Evolutionary conservation across 164 flowering plant species (phyloP), one percentile per base, ranked within the genome.

Genomic region (Vitis amurensis): DNA sequence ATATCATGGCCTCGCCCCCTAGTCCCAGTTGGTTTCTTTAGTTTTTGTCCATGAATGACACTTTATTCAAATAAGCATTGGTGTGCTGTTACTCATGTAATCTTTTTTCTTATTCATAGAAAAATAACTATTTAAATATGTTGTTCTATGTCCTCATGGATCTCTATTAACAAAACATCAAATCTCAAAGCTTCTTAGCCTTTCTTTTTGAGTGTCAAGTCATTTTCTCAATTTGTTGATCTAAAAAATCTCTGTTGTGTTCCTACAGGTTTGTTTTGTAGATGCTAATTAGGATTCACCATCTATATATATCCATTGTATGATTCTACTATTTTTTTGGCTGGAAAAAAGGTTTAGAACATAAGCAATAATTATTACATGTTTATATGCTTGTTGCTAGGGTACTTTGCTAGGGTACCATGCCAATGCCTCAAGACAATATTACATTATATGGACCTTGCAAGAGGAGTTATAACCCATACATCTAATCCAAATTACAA

Each of bases 191-290:
- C 61, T 55, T 63, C 59, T 31, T 50, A 61, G 30, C 15, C 17
- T 51, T 51, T 15, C 6, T 59, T 27, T 64, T 23, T 50, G 37
- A 11, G 19, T 55, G 30, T 44, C 8, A 49, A 19, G 9, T 23
- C 56, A 14, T 4, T 17, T 61, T 50, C 30, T 48, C 48, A 70
- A 23, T 50, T 27, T 61, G 37, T 23, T 51, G 60, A 80, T 79
- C 94, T 88, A 88, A 88, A 84, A 71, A 77, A 68, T 88, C 82
- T 87, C 73, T 84, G 86, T 87, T 80, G 73, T 89, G 82, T 88
- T 82, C 85, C 76, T 89, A 96, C 96, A 93, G 98, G 94, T 93
- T 80, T 84, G 81, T 87, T 85, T 68, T 78, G 73, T 76, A 79
- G 79, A 86, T 59, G 84, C 82, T 88, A 86, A 85, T 78, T 77